Percentiles rank a stretch among this genome's conserved stretches.
phyloP scores from a whole-genome alignment of 192 early-diverging fungal genomes.

The Endogone sp. region DNA sequence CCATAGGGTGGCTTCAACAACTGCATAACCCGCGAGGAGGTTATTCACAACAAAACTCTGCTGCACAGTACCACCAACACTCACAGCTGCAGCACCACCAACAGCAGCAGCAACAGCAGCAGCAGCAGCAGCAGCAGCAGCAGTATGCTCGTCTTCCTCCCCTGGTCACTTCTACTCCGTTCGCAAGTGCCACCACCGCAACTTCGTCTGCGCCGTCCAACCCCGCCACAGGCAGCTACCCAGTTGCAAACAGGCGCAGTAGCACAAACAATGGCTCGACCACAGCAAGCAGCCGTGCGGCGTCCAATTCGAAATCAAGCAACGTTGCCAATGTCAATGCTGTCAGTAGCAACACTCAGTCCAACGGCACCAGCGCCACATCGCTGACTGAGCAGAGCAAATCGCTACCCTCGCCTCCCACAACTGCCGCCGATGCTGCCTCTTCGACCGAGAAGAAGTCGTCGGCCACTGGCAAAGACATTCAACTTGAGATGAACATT shows the following conservation, averaged over 20 bases:
- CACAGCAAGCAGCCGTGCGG: not conserved
- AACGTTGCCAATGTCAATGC: conserved; percentile 6
- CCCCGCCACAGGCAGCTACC: conserved; percentile 12
- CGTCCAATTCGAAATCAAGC: not conserved
- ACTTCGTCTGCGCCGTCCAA: not conserved
- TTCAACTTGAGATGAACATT: conserved; percentile 16
- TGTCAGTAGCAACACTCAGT: conserved; percentile 3
- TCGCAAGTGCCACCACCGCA: conserved; percentile 10
- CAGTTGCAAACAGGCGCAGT: conserved; percentile 6
- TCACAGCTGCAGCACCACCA: not conserved
- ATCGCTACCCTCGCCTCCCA: not conserved
- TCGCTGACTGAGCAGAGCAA: not conserved
- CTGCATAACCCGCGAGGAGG: not conserved
- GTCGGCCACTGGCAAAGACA: conserved; percentile 2
- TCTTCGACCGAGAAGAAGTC: not conserved
- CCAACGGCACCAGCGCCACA: not conserved
- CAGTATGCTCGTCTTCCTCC: conserved; percentile 4
- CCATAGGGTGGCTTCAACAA: not conserved
- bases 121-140: not conserved
- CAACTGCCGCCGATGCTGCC: not conserved
- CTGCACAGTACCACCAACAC: conserved; percentile 1
- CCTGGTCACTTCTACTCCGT: not conserved
- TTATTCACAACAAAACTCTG: conserved; percentile 20
- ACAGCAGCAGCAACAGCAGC: conserved; percentile 11
- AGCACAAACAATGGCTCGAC: conserved; percentile 11